Evolutionary conservation across 176 grass and related monocot genomes (phyloP).

Genomic region (Poa pratensis): DNA sequence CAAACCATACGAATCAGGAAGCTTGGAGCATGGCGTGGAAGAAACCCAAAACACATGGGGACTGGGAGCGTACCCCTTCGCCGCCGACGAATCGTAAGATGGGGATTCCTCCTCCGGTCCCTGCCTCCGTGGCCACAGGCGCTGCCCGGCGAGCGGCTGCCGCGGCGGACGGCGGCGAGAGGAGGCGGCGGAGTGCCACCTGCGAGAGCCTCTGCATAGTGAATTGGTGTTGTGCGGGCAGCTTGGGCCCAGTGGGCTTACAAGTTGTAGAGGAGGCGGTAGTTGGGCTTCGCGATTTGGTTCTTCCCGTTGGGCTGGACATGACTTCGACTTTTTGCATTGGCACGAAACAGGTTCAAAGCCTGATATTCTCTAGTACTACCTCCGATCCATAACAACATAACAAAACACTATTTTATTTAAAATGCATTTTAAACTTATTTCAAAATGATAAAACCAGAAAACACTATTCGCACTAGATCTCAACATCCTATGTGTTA

Average conservation of each 20-base stretch:
- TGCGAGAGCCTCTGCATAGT: conserved; percentile 53
- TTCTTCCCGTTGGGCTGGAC: not conserved
- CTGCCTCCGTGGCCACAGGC: not conserved
- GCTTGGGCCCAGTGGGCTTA: conserved; percentile 36
- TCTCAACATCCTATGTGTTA: no score
- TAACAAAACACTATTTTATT: no score
- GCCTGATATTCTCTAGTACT: no score
- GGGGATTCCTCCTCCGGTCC: not conserved
- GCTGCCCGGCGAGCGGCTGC: conserved; percentile 19
- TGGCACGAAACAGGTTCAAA: not conserved
- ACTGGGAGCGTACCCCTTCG: not conserved
- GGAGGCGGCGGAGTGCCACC: conserved; percentile 47
- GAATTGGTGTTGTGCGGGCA: not conserved
- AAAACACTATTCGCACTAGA: no score
- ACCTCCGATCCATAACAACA: no score
- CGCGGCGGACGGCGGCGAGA: conserved; percentile 27
- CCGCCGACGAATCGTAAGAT: not conserved
- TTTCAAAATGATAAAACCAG: no score
- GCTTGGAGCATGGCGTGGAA: conserved; percentile 18
- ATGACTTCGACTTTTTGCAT: not conserved
- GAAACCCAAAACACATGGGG: not conserved
- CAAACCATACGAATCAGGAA: conserved; percentile 37
- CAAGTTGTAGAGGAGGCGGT: not conserved
- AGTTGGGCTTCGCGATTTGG: not conserved
- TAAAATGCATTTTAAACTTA: no score